Evolutionary conservation across 352 stramenopile genomes (phyloP).

Genomic region (Saprolegnia diclina): DNA sequence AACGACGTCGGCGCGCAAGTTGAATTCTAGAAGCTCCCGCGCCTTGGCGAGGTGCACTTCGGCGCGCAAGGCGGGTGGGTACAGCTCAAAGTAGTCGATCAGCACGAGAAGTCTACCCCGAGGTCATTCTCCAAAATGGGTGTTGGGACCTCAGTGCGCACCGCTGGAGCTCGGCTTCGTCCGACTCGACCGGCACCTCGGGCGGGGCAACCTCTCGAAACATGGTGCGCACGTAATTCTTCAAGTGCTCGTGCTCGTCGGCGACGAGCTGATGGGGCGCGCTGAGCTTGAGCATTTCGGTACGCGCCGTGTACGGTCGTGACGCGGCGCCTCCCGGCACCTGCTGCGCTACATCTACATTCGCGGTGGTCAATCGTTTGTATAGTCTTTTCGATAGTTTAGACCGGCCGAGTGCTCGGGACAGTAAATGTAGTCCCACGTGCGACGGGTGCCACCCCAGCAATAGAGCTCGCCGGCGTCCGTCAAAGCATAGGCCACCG

Average conservation of each 20-base stretch:
- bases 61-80: neutral
- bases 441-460: constrained; percentile 64
- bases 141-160: neutral
- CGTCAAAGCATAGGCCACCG: constrained; percentile 58
- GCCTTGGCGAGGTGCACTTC: neutral
- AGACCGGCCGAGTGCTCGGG: neutral
- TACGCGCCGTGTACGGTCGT: constrained; percentile 22
- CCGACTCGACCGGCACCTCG: neutral
- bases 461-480: constrained; percentile 66
- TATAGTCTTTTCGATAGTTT: neutral
- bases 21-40: constrained; percentile 23
- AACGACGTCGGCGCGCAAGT: constrained; percentile 16
- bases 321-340: neutral
- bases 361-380: too few species aligned
- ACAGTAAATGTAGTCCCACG: constrained; percentile 67
- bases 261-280: neutral
- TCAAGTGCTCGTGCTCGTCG: neutral
- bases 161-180: constrained; percentile 1
- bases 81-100: constrained; percentile 21
- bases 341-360: neutral
- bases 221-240: constrained; percentile 23
- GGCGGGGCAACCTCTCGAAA: constrained; percentile 15
- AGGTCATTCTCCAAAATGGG: neutral
- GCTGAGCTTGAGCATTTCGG: constrained; percentile 22
- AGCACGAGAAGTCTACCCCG: neutral